Base-by-base conservation (phyloP, 2,329 filamentous ascomycete species). In the Xylariaceae sp. region DNA sequence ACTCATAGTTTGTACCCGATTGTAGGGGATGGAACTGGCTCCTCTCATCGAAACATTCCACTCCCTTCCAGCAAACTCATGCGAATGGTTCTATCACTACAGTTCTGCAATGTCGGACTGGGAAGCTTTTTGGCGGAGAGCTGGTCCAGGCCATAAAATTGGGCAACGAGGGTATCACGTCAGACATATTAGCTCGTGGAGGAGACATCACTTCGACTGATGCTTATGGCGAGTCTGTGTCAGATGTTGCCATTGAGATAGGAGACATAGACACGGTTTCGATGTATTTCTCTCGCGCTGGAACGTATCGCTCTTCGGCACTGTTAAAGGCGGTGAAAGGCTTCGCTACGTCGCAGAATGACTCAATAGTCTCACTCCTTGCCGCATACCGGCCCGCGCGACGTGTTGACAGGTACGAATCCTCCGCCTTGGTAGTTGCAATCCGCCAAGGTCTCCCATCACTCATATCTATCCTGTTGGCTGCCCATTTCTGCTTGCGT, bases 41-140 rank as follows among this genome's bases (percentile, higher is more conserved):
- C 17, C 17, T 43, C 17, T 17, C 42, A 11, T 31, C 17, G 13
- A 2, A 12, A 2, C 42, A 48, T 7, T 13, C 48, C 12, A 55
- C 2, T 13, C 52, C 52, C 13, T 22, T 55, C 11, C 45, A 51
- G 28, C 19, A 51, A 4, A 48, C 52, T 7, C 45, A 51, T 9
- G 34, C 39, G 48, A 55, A 48, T 17, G 41, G 41, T 14, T 31
- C 42, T 12, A 28, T n/a, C 22, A 31, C 22, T 12, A 48, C 48
- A 7, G 34, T 39, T 17, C 11, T 42, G 3, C 13, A 33, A 19
- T 48, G 17, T 22, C 22, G 11, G 12, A 41, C 47, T 22, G 31
- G 31, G 38, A 42, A 42, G 13, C 17, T 51, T 16, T 28, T 51
- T 1, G 39, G 44, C 10, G 48, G 42, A 6, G 48, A 51, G 18